These are phyloP conservation scores for Tuber calosporum DNA, from an alignment of 495 filamentous ascomycete species.

Conservation along the genomic window DNA sequence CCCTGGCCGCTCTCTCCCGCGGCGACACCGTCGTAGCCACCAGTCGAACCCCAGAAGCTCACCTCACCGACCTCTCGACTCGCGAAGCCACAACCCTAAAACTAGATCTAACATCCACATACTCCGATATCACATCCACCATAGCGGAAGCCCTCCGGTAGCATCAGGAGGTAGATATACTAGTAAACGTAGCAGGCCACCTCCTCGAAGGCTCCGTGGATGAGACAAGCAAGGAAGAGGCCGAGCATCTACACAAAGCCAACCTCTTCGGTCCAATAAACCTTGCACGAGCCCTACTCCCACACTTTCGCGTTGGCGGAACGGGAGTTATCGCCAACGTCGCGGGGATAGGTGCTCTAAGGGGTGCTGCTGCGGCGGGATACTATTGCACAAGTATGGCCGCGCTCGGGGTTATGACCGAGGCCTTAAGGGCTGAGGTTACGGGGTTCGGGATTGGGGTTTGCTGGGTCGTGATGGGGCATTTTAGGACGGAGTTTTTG, in stretches of 20 bases:
- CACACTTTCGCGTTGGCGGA: constrained; percentile 44
- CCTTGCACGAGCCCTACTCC: constrained; percentile 46
- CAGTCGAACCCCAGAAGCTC: constrained; percentile 30
- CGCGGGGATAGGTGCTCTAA: constrained; percentile 33
- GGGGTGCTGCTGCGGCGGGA: constrained; percentile 24
- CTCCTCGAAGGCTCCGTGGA: constrained; percentile 45
- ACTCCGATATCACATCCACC: constrained; percentile 34
- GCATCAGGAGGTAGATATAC: constrained; percentile 45
- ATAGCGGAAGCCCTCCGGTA: constrained; percentile 38
- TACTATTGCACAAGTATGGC: constrained; percentile 48
- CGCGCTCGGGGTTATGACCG: constrained; percentile 44
- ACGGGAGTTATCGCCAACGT: constrained; percentile 45
- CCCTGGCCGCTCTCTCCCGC: constrained; percentile 36
- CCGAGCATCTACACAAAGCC: constrained; percentile 42
- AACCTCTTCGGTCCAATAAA: constrained; percentile 47
- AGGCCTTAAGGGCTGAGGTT: constrained; percentile 44
- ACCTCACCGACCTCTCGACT: constrained; percentile 33
- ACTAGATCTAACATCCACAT: constrained; percentile 41
- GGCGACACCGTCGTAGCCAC: constrained; percentile 46
- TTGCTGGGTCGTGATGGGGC: constrained; percentile 47
- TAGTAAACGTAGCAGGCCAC: constrained; percentile 49
- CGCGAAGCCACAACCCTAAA: constrained; percentile 42
- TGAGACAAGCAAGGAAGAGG: constrained; percentile 41
- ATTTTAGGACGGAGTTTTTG: constrained; percentile 25
- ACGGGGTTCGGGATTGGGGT: constrained; percentile 45